Conservation (phyloP, 805 yeast species). For the Metschnikowia kofuensis region DNA sequence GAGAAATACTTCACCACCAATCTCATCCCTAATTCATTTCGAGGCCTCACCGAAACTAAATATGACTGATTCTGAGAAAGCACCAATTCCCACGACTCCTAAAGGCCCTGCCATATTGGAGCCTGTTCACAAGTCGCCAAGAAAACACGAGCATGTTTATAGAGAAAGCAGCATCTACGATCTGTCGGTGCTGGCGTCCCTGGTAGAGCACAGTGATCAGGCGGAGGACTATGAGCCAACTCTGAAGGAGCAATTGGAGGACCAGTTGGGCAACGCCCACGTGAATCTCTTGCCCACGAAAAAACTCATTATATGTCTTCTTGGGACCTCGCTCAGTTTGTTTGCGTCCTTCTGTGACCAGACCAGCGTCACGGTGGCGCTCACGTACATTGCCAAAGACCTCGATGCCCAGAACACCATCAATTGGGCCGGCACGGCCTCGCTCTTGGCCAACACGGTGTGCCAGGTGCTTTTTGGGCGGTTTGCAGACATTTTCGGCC, state of each 20-base stretch:
- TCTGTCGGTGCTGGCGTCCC: slow-evolving; percentile 6
- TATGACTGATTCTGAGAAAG: too few relatives aligned
- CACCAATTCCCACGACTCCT: too few relatives aligned
- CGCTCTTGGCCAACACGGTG: slow-evolving; percentile 65
- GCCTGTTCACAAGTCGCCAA: background rate
- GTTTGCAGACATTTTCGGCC: slow-evolving; percentile 61
- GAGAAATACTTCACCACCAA: too few relatives aligned
- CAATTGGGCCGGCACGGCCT: slow-evolving; percentile 73
- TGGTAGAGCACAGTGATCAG: slow-evolving; percentile 3
- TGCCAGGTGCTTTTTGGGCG: slow-evolving; percentile 76
- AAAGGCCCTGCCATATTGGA: background rate
- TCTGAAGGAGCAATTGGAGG: slow-evolving; percentile 14
- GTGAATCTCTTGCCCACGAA: slow-evolving; percentile 37
- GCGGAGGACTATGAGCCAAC: background rate
- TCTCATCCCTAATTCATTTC: too few relatives aligned
- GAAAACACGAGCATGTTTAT: background rate
- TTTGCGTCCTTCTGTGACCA: slow-evolving; percentile 48
- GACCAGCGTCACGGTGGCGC: slow-evolving; percentile 46
- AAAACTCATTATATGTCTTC: slow-evolving; percentile 36
- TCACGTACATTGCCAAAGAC: slow-evolving; percentile 47
- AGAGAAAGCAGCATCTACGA: slow-evolving; percentile 6
- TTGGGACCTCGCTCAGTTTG: slow-evolving; percentile 37
- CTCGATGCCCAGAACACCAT: slow-evolving; percentile 46
- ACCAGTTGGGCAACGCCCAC: slow-evolving; percentile 41
- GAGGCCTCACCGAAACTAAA: too few relatives aligned